phyloP scores from a whole-genome alignment of 2,329 filamentous ascomycete species.

The Scolecobasidium constrictum region DNA sequence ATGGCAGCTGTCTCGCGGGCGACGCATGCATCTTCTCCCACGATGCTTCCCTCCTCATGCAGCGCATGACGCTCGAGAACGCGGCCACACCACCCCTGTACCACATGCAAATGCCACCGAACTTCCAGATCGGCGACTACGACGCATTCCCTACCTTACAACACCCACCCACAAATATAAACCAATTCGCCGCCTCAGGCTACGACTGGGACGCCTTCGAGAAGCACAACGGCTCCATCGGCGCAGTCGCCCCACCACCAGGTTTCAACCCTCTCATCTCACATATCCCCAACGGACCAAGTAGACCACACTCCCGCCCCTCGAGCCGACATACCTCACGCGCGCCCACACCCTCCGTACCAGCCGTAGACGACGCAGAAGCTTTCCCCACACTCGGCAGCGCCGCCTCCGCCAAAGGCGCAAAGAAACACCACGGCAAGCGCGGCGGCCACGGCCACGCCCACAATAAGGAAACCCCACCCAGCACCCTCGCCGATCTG shows the following conservation, averaged over 20 bases:
- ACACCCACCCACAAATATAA: slow-evolving; percentile 30
- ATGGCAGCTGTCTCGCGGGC: slow-evolving; percentile 88
- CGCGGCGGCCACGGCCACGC: slow-evolving; percentile 69
- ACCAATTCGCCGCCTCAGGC: slow-evolving; percentile 23
- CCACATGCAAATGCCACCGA: slow-evolving; percentile 50
- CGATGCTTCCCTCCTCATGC: slow-evolving; percentile 78
- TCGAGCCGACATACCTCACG: slow-evolving; percentile 68
- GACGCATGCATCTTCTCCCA: slow-evolving; percentile 95
- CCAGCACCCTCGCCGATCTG: slow-evolving; percentile 81
- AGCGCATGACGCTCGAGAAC: slow-evolving; percentile 62
- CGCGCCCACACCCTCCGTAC: slow-evolving; percentile 53
- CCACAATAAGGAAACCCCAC: slow-evolving; percentile 41
- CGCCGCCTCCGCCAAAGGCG: slow-evolving; percentile 57
- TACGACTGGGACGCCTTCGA: slow-evolving; percentile 20
- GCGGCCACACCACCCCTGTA: slow-evolving; percentile 50
- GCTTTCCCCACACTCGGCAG: slow-evolving; percentile 86
- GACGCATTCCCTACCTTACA: slow-evolving; percentile 74
- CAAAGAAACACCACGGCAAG: slow-evolving; percentile 90
- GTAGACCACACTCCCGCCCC: slow-evolving; percentile 69
- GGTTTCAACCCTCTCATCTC: slow-evolving; percentile 54
- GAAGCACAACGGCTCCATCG: slow-evolving; percentile 23
- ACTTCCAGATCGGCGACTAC: slow-evolving; percentile 72
- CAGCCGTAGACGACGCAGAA: slow-evolving; percentile 84
- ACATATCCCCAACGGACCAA: slow-evolving; percentile 43
- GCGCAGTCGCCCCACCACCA: slow-evolving; percentile 46